Conservation (phyloP, 805 yeast genomes). For the Cyberlindnera samutprakarnensis region DNA sequence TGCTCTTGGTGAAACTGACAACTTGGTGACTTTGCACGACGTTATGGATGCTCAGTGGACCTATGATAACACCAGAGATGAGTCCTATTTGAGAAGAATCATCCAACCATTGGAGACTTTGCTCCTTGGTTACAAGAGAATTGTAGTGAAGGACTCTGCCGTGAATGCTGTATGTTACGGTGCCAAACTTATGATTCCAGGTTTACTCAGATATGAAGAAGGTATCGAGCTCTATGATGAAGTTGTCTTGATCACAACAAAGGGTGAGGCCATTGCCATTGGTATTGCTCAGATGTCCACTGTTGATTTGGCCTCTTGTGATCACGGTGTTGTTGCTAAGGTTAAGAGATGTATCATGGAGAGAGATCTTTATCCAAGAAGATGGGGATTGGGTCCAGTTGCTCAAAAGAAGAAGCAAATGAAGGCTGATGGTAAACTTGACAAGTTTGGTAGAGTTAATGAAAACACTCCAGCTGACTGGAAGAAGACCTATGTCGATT, state of each 20-base stretch:
- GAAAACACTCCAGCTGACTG: constrained; percentile 92
- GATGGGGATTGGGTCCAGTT: constrained; percentile 99
- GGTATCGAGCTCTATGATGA: constrained; percentile 97
- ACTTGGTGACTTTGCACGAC: constrained; percentile 93
- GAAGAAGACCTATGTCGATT: constrained; percentile 79
- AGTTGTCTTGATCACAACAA: constrained; percentile 95
- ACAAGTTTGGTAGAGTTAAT: constrained; percentile 87
- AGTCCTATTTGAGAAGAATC: constrained; percentile 86
- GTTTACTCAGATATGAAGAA: constrained; percentile 93
- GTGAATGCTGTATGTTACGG: constrained; percentile 98
- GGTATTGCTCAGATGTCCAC: constrained; percentile 99
- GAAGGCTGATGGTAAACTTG: constrained; percentile 95
- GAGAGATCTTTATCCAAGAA: constrained; percentile 97
- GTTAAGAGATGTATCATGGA: constrained; percentile 99
- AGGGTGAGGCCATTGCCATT: constrained; percentile 98
- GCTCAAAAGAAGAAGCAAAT: constrained; percentile 98
- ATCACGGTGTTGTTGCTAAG: constrained; percentile 97
- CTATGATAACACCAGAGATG: constrained; percentile 96
- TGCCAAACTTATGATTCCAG: constrained; percentile 98
- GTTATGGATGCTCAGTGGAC: constrained; percentile 98
- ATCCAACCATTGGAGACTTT: constrained; percentile 93
- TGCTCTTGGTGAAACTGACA: constrained; percentile 84
- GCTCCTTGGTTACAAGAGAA: constrained; percentile 91
- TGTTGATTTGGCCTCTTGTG: constrained; percentile 92
- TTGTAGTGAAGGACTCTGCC: constrained; percentile 91